Evolutionary conservation across 2,329 filamentous ascomycete genomes (phyloP).

Genomic region (Ophiosphaerella narmari): DNA sequence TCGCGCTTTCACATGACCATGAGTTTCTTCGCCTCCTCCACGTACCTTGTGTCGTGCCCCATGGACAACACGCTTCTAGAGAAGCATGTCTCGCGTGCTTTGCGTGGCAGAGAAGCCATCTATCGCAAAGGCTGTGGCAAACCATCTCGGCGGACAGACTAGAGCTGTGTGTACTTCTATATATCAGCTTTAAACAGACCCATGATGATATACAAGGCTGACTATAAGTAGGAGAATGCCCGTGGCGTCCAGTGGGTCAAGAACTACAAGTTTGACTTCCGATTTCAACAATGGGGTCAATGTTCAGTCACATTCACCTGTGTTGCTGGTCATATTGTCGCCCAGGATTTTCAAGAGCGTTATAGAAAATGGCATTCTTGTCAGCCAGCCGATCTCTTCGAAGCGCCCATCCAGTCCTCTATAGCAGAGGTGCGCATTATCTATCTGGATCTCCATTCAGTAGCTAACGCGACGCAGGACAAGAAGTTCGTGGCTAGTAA

Average conservation of each 20-base stretch:
- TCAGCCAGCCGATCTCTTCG: constrained; percentile 78
- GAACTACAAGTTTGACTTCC: constrained; percentile 90
- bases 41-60: neutral
- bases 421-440: constrained; percentile 64
- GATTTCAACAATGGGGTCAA: constrained; percentile 81
- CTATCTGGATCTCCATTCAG: neutral
- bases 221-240: constrained; percentile 64
- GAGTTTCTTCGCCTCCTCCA: neutral
- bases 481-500: constrained; percentile 83
- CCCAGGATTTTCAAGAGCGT: constrained; percentile 73
- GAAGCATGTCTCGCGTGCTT: constrained; percentile 61
- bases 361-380: constrained; percentile 83
- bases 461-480: constrained; percentile 57
- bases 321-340: constrained; percentile 84
- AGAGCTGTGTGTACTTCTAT: constrained; percentile 61
- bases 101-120: constrained; percentile 90
- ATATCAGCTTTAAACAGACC: neutral
- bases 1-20: constrained; percentile 46
- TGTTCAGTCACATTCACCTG: constrained; percentile 93
- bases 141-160: constrained; percentile 81
- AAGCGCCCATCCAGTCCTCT: constrained; percentile 72
- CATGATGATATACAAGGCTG: constrained; percentile 6
- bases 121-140: constrained; percentile 91
- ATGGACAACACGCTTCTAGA: constrained; percentile 5
- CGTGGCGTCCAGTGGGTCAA: constrained; percentile 77